Conservation (phyloP, 257 asterid species). For the Petunia secreta region DNA sequence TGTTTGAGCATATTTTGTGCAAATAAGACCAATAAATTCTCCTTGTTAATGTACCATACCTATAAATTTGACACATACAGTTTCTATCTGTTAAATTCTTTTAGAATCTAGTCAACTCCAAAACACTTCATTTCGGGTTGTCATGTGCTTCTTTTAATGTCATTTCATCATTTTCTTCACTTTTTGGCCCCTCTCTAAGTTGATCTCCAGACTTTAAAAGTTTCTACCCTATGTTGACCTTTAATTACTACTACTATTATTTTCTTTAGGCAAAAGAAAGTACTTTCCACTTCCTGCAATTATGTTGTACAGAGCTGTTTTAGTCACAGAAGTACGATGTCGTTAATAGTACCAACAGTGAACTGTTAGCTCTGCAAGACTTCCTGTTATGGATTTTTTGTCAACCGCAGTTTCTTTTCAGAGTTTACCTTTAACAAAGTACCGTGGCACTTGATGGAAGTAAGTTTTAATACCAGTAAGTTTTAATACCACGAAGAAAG, state of each 20-base stretch:
- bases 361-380: background rate
- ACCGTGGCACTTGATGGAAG: background rate
- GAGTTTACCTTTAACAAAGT: background rate
- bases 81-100: background rate
- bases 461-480: background rate
- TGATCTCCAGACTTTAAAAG: background rate
- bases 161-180: background rate
- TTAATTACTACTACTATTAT: background rate
- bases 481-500: too few relatives aligned
- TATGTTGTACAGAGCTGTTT: background rate
- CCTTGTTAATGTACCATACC: background rate
- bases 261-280: conserved; percentile 24
- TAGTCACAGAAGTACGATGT: background rate
- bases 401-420: background rate
- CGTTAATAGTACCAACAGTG: background rate
- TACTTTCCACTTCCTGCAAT: background rate
- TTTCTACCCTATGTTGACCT: background rate
- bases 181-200: background rate
- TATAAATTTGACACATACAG: background rate
- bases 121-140: background rate
- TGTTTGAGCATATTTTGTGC: conserved; percentile 19
- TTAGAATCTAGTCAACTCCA: background rate
- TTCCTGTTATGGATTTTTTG: background rate
- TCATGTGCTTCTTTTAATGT: background rate
- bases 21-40: background rate